These are phyloP conservation scores for Bathelium albidoporum DNA, from an alignment of 495 filamentous ascomycete genomes.

Conservation along the genomic window DNA sequence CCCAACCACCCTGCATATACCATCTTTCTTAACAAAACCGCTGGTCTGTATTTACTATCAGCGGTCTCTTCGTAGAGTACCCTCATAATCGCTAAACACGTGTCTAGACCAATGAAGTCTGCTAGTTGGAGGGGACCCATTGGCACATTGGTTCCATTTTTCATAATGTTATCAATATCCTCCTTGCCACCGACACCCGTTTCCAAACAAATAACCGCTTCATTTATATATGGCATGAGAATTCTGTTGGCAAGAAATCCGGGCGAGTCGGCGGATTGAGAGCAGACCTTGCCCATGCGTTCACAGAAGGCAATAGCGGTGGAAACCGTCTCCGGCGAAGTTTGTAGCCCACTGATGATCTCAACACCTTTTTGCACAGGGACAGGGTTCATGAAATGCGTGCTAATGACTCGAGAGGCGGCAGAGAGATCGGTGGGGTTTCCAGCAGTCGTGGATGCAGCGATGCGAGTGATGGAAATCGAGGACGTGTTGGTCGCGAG, in stretches of 20 bases:
- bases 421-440: conserved; percentile 70
- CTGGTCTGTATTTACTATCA: conserved; percentile 88
- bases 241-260: conserved; percentile 96
- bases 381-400: conserved; percentile 99
- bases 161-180: conserved; percentile 96
- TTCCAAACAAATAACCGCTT: conserved; percentile 93
- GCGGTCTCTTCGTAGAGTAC: conserved; percentile 86
- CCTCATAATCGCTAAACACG: conserved; percentile 94
- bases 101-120: conserved; percentile 96
- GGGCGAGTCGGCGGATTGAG: conserved; percentile 75
- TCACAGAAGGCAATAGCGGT: conserved; percentile 79
- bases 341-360: conserved; percentile 91
- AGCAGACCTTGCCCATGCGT: conserved; percentile 87
- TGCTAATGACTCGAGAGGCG: conserved; percentile 80
- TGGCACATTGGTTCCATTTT: conserved; percentile 95
- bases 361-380: conserved; percentile 96
- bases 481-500: conserved; percentile 96
- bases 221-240: conserved; percentile 98
- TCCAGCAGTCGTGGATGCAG: conserved; percentile 63
- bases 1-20: conserved; percentile 97
- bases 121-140: conserved; percentile 93
- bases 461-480: conserved; percentile 94
- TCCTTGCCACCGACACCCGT: conserved; percentile 80
- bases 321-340: conserved; percentile 66
- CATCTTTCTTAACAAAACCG: conserved; percentile 81